A percentile compares a stretch with the other conserved stretches of the same genome.
Evolutionary conservation across 139 green algal species (phyloP).

Genomic region (Yamagishiella unicocca): DNA sequence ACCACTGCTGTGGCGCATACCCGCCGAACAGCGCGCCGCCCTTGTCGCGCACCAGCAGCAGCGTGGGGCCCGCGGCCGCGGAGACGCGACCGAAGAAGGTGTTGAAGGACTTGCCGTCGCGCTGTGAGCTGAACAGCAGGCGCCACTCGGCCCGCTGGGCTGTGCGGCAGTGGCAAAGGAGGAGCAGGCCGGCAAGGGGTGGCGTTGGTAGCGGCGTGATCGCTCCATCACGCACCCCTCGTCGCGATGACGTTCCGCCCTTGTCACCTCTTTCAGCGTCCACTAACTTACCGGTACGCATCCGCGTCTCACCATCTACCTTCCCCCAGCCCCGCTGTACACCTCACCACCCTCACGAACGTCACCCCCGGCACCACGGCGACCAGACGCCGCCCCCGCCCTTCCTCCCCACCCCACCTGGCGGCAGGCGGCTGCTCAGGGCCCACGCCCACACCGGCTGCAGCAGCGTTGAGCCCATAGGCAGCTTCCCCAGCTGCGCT

Average conservation of each 20-base stretch:
- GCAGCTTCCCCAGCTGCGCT: conserved; percentile 11
- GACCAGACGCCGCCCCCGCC: no score
- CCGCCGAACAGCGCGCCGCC: conserved; percentile 64
- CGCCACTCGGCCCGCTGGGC: conserved; percentile 64
- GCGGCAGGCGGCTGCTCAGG: conserved; percentile 25
- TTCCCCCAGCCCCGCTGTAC: no score
- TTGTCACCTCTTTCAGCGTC: no score
- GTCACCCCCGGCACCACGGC: no score
- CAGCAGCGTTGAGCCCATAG: conserved; percentile 2
- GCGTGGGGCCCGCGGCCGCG: neutral
- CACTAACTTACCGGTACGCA: no score
- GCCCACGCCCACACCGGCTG: conserved; percentile 40
- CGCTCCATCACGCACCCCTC: no score
- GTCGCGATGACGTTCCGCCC: no score
- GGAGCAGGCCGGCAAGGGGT: neutral
- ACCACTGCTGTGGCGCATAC: conserved; percentile 66
- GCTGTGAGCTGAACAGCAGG: conserved; percentile 67
- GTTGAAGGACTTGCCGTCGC: conserved; percentile 72
- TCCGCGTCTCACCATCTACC: no score
- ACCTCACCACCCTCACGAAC: no score
- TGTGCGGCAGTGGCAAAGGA: conserved; percentile 14
- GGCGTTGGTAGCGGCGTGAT: neutral
- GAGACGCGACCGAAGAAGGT: conserved; percentile 62
- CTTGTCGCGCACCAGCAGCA: conserved; percentile 69
- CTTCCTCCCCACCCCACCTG: neutral